Evolutionary conservation across 2,329 filamentous ascomycete genomes (phyloP).

Genomic region (Penicillium freii): DNA sequence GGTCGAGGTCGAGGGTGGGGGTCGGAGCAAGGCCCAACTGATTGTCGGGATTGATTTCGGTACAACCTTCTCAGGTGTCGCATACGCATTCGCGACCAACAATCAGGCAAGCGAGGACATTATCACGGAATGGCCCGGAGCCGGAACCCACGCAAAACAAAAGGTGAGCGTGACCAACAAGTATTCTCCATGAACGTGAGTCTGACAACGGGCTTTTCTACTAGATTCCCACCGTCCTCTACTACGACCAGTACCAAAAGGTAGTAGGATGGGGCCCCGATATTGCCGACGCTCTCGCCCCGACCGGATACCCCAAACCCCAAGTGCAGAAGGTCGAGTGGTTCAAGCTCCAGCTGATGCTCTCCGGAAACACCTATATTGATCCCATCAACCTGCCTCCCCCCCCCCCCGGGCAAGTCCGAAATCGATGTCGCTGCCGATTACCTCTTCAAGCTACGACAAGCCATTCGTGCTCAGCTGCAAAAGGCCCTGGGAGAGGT

Average conservation of each 20-base stretch:
- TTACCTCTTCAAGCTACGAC: slow-evolving; percentile 95
- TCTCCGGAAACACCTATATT: slow-evolving; percentile 98
- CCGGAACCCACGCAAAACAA: slow-evolving; percentile 96
- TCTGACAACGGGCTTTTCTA: neutral
- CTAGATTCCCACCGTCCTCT: slow-evolving; percentile 93
- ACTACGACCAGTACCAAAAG: slow-evolving; percentile 99
- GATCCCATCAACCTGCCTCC: slow-evolving; percentile 98
- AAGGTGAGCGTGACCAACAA: slow-evolving; percentile 61
- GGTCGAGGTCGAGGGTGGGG: slow-evolving; percentile 79
- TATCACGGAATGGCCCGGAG: slow-evolving; percentile 97
- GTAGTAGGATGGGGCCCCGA: slow-evolving; percentile 99
- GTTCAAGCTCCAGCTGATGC: slow-evolving; percentile 99
- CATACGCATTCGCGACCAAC: slow-evolving; percentile 90
- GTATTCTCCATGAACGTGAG: too few species aligned
- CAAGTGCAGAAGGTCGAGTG: slow-evolving; percentile 99
- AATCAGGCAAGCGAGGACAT: slow-evolving; percentile 98
- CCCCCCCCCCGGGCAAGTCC: slow-evolving; percentile 93
- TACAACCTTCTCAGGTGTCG: slow-evolving; percentile 96
- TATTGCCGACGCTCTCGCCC: slow-evolving; percentile 93
- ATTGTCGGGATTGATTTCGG: slow-evolving; percentile 99
- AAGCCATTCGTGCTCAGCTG: slow-evolving; percentile 92
- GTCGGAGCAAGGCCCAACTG: slow-evolving; percentile 89
- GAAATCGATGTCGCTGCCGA: slow-evolving; percentile 99
- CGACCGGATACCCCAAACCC: slow-evolving; percentile 94
- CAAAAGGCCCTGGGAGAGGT: slow-evolving; percentile 97